Evolutionary conservation across 2,329 filamentous ascomycete species (phyloP), one percentile per base, ranked within the genome.

Genomic region (Fusarium concolor): DNA sequence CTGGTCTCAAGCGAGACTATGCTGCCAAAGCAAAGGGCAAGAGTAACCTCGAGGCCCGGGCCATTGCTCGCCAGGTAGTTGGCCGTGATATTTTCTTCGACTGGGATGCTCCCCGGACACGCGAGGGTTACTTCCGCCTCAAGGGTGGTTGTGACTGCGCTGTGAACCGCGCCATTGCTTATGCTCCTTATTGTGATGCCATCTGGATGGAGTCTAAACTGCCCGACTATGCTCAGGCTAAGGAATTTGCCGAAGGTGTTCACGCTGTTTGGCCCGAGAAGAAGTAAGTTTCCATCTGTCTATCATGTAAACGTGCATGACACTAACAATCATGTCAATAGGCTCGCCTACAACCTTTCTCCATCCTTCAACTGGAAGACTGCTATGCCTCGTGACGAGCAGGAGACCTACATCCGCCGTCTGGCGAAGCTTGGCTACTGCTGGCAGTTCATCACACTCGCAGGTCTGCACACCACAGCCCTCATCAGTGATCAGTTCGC

Each of bases 171-270:
- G 95, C 94, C 33, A 83, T 97, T 60, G 93, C 95, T 8, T 98
- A 96, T 77, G 95, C 93, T 0, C 95, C 96, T 3, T 97, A 96
- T 82, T 92, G 91, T 67, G 95, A 98, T 76, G 89, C 96, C 79
- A 97, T 99, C 81, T 99, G 96, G 96, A 99, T 99, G 96, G 96
- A 99, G 87, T 95, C 91, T 83, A 97, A 97, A 84, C 85, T 97
- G 71, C 96, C 96, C 44, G 95, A 98, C 79, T 98, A 86, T 79
- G 86, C 86, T 49, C 96, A 98, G 83, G 96, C 96, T 24, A 88
- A 93, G 83, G 92, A 97, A 77, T 99, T 99, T 74, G 94, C 96
- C 31, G 86, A 92, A 42, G 95, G 96, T 49, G 95, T 99, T 39
- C 96, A 98, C 81, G 92, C 93, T 57, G 93, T 94, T 11, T 97